Percentiles rank a stretch among this genome's conserved stretches.
These are phyloP conservation scores for Globisporangium echinulatum DNA, from an alignment of 352 stramenopile genomes.

Conservation along the genomic window DNA sequence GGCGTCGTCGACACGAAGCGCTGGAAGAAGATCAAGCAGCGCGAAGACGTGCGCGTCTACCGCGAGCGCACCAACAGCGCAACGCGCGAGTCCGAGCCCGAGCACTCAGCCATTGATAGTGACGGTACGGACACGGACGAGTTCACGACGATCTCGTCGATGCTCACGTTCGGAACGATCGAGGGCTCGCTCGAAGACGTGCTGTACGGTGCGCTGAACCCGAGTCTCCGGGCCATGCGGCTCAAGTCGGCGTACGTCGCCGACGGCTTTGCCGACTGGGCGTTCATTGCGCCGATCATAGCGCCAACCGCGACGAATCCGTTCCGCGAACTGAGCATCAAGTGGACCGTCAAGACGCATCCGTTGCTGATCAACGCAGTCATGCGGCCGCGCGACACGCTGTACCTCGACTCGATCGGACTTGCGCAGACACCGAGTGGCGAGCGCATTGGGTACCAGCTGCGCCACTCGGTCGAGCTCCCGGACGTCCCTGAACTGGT, in stretches of 20 bases:
- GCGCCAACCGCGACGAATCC: slow-evolving; percentile 30
- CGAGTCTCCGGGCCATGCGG: slow-evolving; percentile 38
- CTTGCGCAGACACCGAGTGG: slow-evolving; percentile 25
- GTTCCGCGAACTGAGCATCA: slow-evolving; percentile 37
- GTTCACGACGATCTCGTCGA: background rate
- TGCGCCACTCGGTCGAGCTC: slow-evolving; percentile 54
- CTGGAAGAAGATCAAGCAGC: slow-evolving; percentile 10
- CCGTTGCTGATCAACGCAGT: slow-evolving; percentile 26
- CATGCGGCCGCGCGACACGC: slow-evolving; percentile 48
- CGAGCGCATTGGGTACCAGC: slow-evolving; percentile 43
- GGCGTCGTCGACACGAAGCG: background rate
- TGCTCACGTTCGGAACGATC: slow-evolving; percentile 15
- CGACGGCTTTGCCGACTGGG: slow-evolving; percentile 42
- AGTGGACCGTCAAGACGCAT: slow-evolving; percentile 45
- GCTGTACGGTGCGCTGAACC: slow-evolving; percentile 10
- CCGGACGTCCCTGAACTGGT: slow-evolving; percentile 29
- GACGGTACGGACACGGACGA: background rate
- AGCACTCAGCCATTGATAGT: background rate
- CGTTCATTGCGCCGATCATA: slow-evolving; percentile 27
- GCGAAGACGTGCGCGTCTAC: slow-evolving; percentile 7
- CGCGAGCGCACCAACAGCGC: background rate
- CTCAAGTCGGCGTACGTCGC: slow-evolving; percentile 48
- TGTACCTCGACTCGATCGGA: slow-evolving; percentile 49
- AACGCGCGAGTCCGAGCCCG: background rate
- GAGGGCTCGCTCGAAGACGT: slow-evolving; percentile 14